These are phyloP conservation scores for Eucommia ulmoides DNA, from an alignment of 257 asterid genomes.

Conservation along the genomic window DNA sequence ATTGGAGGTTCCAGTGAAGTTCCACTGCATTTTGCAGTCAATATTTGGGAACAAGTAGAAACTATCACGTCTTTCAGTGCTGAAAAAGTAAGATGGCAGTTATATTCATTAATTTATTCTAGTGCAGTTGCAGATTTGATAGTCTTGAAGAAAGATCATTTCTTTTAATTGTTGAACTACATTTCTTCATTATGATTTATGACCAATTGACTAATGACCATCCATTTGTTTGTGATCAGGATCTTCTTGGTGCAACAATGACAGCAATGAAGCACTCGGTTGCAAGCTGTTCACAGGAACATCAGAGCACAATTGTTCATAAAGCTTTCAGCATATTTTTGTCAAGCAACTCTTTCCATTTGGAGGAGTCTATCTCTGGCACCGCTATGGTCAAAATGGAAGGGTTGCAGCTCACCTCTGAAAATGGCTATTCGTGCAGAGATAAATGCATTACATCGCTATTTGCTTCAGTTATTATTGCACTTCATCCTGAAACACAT, in stretches of 20 bases:
- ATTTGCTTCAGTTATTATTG: conserved; percentile 67
- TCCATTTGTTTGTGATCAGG: conserved; percentile 23
- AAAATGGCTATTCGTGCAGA: conserved; percentile 21
- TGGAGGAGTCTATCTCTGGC: conserved; percentile 20
- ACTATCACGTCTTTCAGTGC: conserved; percentile 19
- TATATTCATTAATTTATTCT: too few species aligned
- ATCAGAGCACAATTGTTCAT: conserved; percentile 51
- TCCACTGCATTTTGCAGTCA: conserved; percentile 41
- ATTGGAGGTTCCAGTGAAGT: conserved; percentile 62
- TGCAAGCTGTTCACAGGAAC: conserved; percentile 45
- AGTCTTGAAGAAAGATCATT: too few species aligned
- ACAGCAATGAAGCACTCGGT: conserved; percentile 71
- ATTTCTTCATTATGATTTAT: too few species aligned
- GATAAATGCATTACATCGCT: conserved; percentile 63
- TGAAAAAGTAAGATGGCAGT: conserved; percentile 31
- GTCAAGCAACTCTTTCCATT: conserved; percentile 25
- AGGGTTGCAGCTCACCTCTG: conserved; percentile 16
- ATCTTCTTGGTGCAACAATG: conserved; percentile 55
- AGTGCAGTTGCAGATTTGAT: too few species aligned
- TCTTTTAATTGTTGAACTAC: too few species aligned
- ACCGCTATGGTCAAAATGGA: conserved; percentile 18
- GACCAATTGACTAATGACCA: conserved; percentile 18
- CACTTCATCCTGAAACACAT: conserved; percentile 58
- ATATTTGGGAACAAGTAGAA: conserved; percentile 56
- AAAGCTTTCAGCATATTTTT: conserved; percentile 40